Percentiles rank a stretch among this genome's conserved stretches.
phyloP scores from a whole-genome alignment of 768 basidiomycete genomes.

The Naganishia kalamii region DNA sequence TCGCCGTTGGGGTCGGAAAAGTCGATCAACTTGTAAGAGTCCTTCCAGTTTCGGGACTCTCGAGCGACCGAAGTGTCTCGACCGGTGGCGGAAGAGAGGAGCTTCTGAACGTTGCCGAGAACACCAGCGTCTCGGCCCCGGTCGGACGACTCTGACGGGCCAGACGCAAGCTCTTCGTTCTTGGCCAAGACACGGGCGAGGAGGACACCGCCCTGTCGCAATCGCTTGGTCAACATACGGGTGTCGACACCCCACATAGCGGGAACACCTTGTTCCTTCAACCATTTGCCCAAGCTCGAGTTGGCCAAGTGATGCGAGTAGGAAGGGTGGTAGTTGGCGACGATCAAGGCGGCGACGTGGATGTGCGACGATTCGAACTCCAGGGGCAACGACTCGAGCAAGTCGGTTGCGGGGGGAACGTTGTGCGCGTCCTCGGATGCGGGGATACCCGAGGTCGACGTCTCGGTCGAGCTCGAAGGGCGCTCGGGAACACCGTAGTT shows the following conservation, averaged over 20 bases:
- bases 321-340: constrained; percentile 78
- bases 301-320: constrained; percentile 90
- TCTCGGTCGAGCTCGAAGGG: constrained; percentile 24
- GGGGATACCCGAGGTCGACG: constrained; percentile 30
- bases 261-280: constrained; percentile 88
- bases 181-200: constrained; percentile 75
- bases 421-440: constrained; percentile 41
- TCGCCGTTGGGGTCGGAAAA: constrained; percentile 80
- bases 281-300: constrained; percentile 82
- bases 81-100: constrained; percentile 31
- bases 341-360: constrained; percentile 82
- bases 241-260: constrained; percentile 96
- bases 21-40: constrained; percentile 72
- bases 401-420: constrained; percentile 41
- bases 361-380: constrained; percentile 94
- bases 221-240: constrained; percentile 89
- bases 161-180: constrained; percentile 51
- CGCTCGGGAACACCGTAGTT: constrained; percentile 94
- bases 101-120: constrained; percentile 35
- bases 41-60: constrained; percentile 58
- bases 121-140: constrained; percentile 36
- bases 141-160: constrained; percentile 39
- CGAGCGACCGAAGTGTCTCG: constrained; percentile 42
- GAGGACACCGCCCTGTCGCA: constrained; percentile 89
- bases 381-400: constrained; percentile 47